These are phyloP conservation scores for Kregervanrija pseudodelftensis DNA, from an alignment of 805 yeast genomes.

Conservation along the genomic window DNA sequence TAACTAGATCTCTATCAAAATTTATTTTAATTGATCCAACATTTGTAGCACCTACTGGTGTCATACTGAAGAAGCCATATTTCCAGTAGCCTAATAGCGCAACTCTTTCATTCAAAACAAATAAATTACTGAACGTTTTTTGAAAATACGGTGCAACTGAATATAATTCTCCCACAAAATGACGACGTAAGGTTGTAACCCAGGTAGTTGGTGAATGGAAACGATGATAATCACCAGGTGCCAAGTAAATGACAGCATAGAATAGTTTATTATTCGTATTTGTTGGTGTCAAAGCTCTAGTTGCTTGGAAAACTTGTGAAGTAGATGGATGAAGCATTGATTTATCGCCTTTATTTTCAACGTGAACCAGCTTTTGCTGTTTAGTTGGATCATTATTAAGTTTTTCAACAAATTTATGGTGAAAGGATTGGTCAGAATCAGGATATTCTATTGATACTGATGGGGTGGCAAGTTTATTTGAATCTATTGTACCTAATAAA, in stretches of 20 bases:
- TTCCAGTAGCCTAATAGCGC: conserved; percentile 95
- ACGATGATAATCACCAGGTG: conserved; percentile 98
- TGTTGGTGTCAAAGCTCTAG: conserved; percentile 15
- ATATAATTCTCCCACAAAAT: conserved; percentile 90
- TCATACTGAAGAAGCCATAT: conserved; percentile 96
- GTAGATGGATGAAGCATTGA: conserved; percentile 30
- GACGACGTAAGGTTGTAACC: conserved; percentile 91
- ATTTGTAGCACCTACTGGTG: conserved; percentile 98
- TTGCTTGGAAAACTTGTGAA: conserved; percentile 17
- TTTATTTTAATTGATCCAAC: conserved; percentile 92
- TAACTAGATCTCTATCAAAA: conserved; percentile 83
- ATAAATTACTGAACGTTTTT: conserved; percentile 74
- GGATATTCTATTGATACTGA: conserved; percentile 14
- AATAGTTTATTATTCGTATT: conserved; percentile 53
- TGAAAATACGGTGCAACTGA: conserved; percentile 97
- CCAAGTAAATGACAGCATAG: conserved; percentile 87
- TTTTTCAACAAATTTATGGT: conserved; percentile 16
- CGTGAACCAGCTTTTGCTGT: background rate
- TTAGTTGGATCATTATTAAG: conserved; percentile 35
- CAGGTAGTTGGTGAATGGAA: conserved; percentile 95
- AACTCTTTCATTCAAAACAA: conserved; percentile 90
- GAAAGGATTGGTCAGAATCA: background rate
- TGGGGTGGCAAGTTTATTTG: conserved; percentile 48
- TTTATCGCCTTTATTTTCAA: conserved; percentile 55
- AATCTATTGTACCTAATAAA: conserved; percentile 56